Conservation (phyloP, 106 monocot species). For the Posidonia australis region DNA sequence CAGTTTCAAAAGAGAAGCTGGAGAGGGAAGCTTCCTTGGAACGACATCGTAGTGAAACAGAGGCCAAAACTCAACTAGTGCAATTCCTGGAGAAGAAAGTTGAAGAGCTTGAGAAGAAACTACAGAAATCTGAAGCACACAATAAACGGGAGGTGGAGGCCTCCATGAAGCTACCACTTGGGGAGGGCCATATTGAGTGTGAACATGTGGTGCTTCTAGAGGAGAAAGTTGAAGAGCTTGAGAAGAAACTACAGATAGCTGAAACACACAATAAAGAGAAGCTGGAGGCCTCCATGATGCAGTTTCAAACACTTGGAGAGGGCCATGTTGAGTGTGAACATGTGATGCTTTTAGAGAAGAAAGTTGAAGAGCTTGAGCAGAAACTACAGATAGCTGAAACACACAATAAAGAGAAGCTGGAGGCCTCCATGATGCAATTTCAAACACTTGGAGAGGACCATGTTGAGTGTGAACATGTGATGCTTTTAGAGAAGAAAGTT, state of each 20-base stretch:
- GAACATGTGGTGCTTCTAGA: slow-evolving; percentile 26
- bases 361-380: slow-evolving; percentile 40
- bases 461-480: slow-evolving; percentile 21
- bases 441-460: background rate
- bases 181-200: slow-evolving; percentile 24
- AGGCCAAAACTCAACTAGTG: slow-evolving; percentile 26
- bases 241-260: slow-evolving; percentile 2
- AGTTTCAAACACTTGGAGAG: too few relatives aligned
- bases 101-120: slow-evolving; percentile 37
- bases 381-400: background rate
- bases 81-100: slow-evolving; percentile 37
- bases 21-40: slow-evolving; percentile 28
- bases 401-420: background rate
- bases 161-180: too few relatives aligned
- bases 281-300: background rate
- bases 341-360: slow-evolving; percentile 25
- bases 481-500: slow-evolving; percentile 38
- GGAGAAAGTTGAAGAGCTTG: slow-evolving; percentile 43
- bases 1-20: slow-evolving; percentile 23
- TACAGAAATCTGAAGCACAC: slow-evolving; percentile 28
- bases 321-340: slow-evolving; percentile 28
- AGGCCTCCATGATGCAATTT: background rate
- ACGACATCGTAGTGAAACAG: slow-evolving; percentile 19
- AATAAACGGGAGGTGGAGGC: too few relatives aligned
- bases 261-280: background rate